Evolutionary conservation across 768 basidiomycete species (phyloP).

Genomic region (Pleurotus citrinopileatus): DNA sequence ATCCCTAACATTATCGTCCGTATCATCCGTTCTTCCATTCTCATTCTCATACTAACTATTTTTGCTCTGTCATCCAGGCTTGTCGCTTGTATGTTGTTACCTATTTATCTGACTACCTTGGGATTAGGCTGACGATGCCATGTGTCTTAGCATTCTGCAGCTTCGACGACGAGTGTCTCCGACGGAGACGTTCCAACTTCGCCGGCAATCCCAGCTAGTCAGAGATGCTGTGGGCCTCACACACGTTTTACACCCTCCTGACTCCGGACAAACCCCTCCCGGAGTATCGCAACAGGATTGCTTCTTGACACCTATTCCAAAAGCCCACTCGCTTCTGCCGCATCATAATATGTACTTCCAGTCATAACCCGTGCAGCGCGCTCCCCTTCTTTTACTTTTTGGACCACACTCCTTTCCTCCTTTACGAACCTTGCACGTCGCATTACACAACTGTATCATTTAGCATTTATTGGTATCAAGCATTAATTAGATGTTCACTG

Average conservation of each 20-base stretch:
- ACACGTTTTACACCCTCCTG: neutral
- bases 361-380: neutral
- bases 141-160: slow-evolving; percentile 15
- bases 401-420: neutral
- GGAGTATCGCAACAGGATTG: neutral
- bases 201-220: slow-evolving; percentile 17
- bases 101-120: neutral
- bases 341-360: slow-evolving; percentile 4
- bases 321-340: neutral
- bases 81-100: slow-evolving; percentile 22
- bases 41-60: neutral
- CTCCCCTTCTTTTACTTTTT: neutral
- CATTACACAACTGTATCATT: slow-evolving; percentile 6
- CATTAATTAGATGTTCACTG: neutral
- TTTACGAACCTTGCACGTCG: neutral
- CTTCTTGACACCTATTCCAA: neutral
- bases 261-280: neutral
- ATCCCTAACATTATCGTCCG: slow-evolving; percentile 21
- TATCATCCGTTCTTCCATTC: neutral
- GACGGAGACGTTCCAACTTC: slow-evolving; percentile 15
- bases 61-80: slow-evolving; percentile 13
- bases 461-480: neutral
- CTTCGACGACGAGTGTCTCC: slow-evolving; percentile 17
- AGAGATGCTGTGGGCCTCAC: slow-evolving; percentile 13
- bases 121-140: neutral